These are phyloP conservation scores for Talaromyces sp. DNA, from an alignment of 2,329 filamentous ascomycete genomes.

Conservation along the genomic window DNA sequence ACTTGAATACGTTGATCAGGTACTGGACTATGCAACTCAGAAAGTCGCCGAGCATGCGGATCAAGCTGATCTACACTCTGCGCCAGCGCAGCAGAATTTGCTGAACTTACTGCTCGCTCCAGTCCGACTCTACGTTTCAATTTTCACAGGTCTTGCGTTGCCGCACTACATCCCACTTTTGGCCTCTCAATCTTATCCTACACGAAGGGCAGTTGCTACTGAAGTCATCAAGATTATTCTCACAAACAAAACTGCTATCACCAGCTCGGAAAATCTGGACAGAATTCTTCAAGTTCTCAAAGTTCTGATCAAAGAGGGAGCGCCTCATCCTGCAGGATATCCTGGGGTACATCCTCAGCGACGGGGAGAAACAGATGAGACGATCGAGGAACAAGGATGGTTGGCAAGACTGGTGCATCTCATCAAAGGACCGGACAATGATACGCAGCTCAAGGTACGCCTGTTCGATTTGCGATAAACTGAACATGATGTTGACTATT, in stretches of 20 bases:
- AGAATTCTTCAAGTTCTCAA: conserved; percentile 84
- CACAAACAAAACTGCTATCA: conserved; percentile 74
- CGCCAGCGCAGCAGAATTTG: conserved; percentile 81
- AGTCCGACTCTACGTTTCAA: conserved; percentile 81
- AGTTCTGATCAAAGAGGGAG: conserved; percentile 90
- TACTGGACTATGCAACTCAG: conserved; percentile 79
- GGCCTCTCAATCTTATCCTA: conserved; percentile 89
- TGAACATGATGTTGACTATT: not conserved
- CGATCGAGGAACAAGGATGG: conserved; percentile 97
- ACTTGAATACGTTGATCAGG: conserved; percentile 92
- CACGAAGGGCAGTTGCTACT: conserved; percentile 82
- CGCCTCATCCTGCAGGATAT: conserved; percentile 78
- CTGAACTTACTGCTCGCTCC: conserved; percentile 87
- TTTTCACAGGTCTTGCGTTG: conserved; percentile 92
- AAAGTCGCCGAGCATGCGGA: conserved; percentile 89
- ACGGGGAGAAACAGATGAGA: conserved; percentile 90
- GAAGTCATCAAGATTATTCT: conserved; percentile 82
- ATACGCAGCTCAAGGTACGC: conserved; percentile 77
- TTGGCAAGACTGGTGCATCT: conserved; percentile 88
- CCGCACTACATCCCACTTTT: conserved; percentile 89
- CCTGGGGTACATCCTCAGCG: conserved; percentile 72
- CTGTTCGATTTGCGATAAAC: not conserved
- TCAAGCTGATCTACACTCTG: conserved; percentile 90
- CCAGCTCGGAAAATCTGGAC: conserved; percentile 74
- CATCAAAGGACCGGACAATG: conserved; percentile 77